Conservation (phyloP, 371 early-diverging fungal species). For the Synchytrium microbalum region DNA sequence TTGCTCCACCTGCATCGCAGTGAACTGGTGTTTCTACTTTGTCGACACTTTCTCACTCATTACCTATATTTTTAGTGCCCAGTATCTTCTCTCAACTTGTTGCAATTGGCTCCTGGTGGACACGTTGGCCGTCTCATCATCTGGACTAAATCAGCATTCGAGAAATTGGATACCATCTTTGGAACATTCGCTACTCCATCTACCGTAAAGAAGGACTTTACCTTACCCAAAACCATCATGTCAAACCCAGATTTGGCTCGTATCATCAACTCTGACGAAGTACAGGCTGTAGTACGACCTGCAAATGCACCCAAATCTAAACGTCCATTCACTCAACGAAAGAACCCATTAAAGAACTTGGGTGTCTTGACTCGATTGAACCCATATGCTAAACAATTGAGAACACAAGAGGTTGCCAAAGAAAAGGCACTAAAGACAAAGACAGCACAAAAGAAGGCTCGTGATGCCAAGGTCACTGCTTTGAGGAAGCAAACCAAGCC, state of each 20-base stretch:
- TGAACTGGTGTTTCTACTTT: not conserved
- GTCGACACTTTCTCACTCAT: not conserved
- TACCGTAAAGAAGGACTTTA: slow-evolving; percentile 86
- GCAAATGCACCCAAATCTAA: slow-evolving; percentile 72
- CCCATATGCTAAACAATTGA: slow-evolving; percentile 90
- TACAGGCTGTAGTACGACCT: slow-evolving; percentile 90
- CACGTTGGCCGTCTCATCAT: slow-evolving; percentile 99
- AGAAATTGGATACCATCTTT: slow-evolving; percentile 89
- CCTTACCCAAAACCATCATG: slow-evolving; percentile 80
- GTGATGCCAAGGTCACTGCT: not conserved
- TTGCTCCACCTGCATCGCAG: not conserved
- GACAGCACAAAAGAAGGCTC: not conserved
- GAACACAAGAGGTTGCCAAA: slow-evolving; percentile 60
- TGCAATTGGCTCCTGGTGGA: slow-evolving; percentile 99
- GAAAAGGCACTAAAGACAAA: slow-evolving; percentile 12
- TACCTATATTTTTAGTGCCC: slow-evolving; percentile 27
- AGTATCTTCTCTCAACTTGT: slow-evolving; percentile 92
- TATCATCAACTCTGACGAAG: slow-evolving; percentile 96
- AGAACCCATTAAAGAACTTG: slow-evolving; percentile 93
- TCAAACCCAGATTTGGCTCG: slow-evolving; percentile 93
- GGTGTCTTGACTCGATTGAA: slow-evolving; percentile 90
- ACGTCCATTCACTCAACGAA: slow-evolving; percentile 89
- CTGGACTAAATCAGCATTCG: slow-evolving; percentile 98
- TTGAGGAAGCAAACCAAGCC: not conserved
- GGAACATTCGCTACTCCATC: slow-evolving; percentile 80